Evolutionary conservation across 306 rosid genomes (phyloP).

Genomic region (Begonia masoniana): DNA sequence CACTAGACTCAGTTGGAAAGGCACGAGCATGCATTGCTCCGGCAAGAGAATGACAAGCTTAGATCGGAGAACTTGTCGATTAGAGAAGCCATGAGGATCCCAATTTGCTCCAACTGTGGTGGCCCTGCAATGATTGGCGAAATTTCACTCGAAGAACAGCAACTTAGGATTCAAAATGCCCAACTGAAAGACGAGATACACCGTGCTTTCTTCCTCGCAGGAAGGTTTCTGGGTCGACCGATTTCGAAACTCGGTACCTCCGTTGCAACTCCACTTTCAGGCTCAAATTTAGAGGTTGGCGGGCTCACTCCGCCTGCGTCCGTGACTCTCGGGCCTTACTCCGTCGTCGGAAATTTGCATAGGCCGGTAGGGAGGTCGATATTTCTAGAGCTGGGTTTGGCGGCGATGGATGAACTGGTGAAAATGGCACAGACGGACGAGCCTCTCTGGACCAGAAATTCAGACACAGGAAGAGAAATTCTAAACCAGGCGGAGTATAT

Average conservation of each 20-base stretch:
- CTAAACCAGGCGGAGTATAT: slow-evolving; percentile 74
- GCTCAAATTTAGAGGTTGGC: no score
- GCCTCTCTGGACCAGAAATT: slow-evolving; percentile 78
- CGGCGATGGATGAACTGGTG: slow-evolving; percentile 57
- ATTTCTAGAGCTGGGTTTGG: no score
- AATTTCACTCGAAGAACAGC: slow-evolving; percentile 81
- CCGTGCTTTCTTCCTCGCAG: no score
- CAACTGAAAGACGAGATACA: slow-evolving; percentile 46
- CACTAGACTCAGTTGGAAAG: slow-evolving; percentile 59
- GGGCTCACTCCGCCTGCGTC: no score
- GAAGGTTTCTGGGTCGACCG: no score
- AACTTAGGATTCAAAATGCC: slow-evolving; percentile 70
- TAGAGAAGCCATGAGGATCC: slow-evolving; percentile 36
- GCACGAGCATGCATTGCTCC: slow-evolving; percentile 49
- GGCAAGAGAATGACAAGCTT: slow-evolving; percentile 63
- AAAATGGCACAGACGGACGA: slow-evolving; percentile 69
- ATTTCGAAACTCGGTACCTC: no score
- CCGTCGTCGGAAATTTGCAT: no score
- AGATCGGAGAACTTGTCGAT: slow-evolving; percentile 43
- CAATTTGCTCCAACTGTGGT: slow-evolving; percentile 55
- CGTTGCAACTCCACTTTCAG: no score
- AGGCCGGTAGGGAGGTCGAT: no score
- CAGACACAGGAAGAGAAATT: slow-evolving; percentile 76
- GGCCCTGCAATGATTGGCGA: slow-evolving; percentile 44
- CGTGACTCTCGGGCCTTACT: no score